A percentile compares a stretch with the other conserved stretches of the same genome.
Evolutionary conservation across 768 basidiomycete species (phyloP).

Genomic region (Rubroboletus satanas): DNA sequence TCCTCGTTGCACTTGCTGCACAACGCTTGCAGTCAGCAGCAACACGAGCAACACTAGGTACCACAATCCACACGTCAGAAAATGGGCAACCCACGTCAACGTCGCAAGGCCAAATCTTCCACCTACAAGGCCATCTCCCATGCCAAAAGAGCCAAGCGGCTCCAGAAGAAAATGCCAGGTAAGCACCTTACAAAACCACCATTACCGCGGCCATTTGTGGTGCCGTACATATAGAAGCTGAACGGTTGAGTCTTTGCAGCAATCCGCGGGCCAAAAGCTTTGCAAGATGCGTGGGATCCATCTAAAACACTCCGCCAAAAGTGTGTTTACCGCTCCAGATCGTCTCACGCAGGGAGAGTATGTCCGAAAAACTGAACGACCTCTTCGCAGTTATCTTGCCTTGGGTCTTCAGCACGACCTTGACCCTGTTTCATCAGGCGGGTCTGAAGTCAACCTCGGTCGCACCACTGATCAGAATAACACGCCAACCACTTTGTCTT

Average conservation of each 20-base stretch:
- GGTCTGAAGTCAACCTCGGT: constrained; percentile 45
- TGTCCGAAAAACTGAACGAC: neutral
- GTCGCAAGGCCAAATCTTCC: constrained; percentile 78
- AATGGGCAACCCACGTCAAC: constrained; percentile 95
- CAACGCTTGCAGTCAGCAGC: neutral
- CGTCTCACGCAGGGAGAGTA: neutral
- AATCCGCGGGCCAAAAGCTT: constrained; percentile 73
- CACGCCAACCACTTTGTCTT: neutral
- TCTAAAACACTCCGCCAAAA: constrained; percentile 89
- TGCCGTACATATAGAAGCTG: constrained; percentile 4
- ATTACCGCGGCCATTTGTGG: neutral
- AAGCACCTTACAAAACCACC: constrained; percentile 20
- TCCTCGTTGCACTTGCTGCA: no score
- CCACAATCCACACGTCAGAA: neutral
- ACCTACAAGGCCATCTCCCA: constrained; percentile 71
- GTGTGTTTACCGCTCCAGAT: constrained; percentile 43
- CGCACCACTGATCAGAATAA: neutral
- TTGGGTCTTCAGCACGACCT: constrained; percentile 70
- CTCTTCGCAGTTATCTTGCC: constrained; percentile 58
- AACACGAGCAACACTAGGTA: neutral
- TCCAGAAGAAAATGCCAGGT: constrained; percentile 78
- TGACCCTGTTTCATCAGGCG: constrained; percentile 66
- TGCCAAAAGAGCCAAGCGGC: constrained; percentile 68
- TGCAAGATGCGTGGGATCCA: constrained; percentile 87
- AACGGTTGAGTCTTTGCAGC: constrained; percentile 38